Base-by-base conservation (phyloP, 2,329 filamentous ascomycete species). In the Fonsecaea erecta region DNA sequence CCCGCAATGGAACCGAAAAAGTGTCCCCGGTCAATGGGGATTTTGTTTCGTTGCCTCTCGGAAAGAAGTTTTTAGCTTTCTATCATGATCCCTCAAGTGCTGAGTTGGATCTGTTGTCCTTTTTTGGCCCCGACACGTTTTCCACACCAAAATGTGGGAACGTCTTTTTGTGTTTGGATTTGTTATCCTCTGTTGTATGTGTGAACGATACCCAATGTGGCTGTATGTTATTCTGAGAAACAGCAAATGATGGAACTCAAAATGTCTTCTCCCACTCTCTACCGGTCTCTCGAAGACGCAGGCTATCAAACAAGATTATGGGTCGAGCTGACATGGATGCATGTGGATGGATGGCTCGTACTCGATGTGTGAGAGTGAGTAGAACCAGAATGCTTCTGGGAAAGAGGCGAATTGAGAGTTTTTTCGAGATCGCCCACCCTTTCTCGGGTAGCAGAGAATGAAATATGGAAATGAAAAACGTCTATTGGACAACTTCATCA, bases 31-130 rank as follows among this genome's bases (percentile, higher is more conserved):
- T 48, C 16, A 5, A 30, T 11, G 43, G 57, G 37, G 37, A 6
- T 18, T 14, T 30, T 35, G 14, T 37, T 51, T 12, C 28, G n/a
- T 12, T 28, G n/a, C 26, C 9, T 51, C 8, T 24, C 26, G 61
- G 46, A 52, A 64, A 54, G 57, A 62, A 26, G 53, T 52, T 66
- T 52, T 66, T 55, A 53, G n/a, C 37, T 43, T 66, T 68, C 60
- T 52, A 63, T 48, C 26, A 55, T 43, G 65, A 69, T 70, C 66
- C 67, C 70, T 71, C 70, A 71, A 71, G 70, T 71, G 70, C 70
- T 71, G 70, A 71, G 70, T 58, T 60, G 70, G 68, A 70, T 65
- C 55, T 43, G 43, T 62, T 52, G n/a, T 53, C 9, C 16, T 34
- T 28, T 43, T 61, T 37, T 60, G 56, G 34, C 24, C 51, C n/a